A percentile compares a stretch with the other conserved stretches of the same genome.
These are phyloP conservation scores for Lipomyces lipofer DNA, from an alignment of 805 yeast genomes.

Conservation along the genomic window DNA sequence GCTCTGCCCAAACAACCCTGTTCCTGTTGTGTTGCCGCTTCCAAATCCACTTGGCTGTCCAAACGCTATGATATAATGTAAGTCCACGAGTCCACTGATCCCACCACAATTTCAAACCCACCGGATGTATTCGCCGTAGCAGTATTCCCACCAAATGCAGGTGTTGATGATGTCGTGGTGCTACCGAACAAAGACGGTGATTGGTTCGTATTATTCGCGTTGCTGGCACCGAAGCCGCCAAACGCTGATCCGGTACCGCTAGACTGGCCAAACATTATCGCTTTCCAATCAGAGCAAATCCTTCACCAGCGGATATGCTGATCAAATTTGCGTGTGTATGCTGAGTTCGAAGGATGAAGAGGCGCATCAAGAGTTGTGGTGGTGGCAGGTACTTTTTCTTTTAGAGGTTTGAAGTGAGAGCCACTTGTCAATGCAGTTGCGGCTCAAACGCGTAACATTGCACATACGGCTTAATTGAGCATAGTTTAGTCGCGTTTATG, in stretches of 20 bases:
- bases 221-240: conserved; percentile 28
- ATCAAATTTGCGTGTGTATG: too few species aligned
- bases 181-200: conserved; percentile 19
- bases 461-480: too few species aligned
- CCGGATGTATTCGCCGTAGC: conserved; percentile 8
- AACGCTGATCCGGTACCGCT: conserved; percentile 29
- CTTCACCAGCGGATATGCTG: too few species aligned
- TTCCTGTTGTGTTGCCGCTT: conserved; percentile 8
- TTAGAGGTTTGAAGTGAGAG: too few species aligned
- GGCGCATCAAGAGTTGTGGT: too few species aligned
- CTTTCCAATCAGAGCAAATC: too few species aligned
- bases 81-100: not conserved
- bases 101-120: not conserved
- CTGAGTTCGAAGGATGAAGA: too few species aligned
- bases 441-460: too few species aligned
- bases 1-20: conserved; percentile 46
- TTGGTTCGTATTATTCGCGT: conserved; percentile 18
- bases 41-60: conserved; percentile 15
- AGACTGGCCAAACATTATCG: conserved; percentile 29
- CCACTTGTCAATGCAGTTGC: too few species aligned
- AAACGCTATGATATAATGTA: conserved; percentile 3
- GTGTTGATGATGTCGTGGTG: conserved; percentile 9
- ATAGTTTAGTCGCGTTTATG: not conserved
- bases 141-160: conserved; percentile 21
- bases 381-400: too few species aligned